phyloP scores from a whole-genome alignment of 441 rosid species.

The Erodium texanum region DNA sequence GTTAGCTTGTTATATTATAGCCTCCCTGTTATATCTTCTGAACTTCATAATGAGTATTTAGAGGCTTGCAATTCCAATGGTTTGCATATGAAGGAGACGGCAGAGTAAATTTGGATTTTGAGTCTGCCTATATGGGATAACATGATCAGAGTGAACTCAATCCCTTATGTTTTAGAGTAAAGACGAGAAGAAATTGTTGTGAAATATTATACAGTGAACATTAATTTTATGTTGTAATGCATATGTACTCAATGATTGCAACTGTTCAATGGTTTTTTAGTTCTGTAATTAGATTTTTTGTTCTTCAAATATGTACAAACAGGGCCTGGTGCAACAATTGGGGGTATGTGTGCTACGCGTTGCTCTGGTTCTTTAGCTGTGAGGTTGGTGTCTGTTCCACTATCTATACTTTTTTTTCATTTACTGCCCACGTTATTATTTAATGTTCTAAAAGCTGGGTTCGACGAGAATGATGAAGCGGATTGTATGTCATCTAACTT shows the following conservation, averaged over 20 bases:
- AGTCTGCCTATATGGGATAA: no score
- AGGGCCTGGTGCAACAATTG: constrained; percentile 95
- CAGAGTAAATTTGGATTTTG: no score
- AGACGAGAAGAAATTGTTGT: no score
- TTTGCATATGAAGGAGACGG: no score
- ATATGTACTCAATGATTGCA: neutral
- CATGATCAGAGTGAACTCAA: no score
- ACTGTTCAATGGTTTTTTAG: constrained; percentile 8
- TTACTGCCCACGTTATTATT: neutral
- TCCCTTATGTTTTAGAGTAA: no score
- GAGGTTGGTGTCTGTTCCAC: constrained; percentile 42
- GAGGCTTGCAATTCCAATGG: no score
- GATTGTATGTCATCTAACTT: neutral
- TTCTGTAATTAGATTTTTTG: constrained; percentile 9
- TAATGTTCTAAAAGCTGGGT: neutral
- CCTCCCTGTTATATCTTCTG: no score
- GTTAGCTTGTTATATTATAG: constrained; percentile 25
- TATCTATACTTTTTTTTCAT: constrained; percentile 5
- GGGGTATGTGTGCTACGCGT: constrained; percentile 97
- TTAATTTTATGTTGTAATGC: no score
- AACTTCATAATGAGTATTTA: no score
- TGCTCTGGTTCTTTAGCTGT: constrained; percentile 95
- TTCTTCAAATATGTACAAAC: constrained; percentile 19
- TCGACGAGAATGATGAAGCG: neutral
- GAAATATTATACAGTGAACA: no score